Evolutionary conservation across 768 basidiomycete species (phyloP), one percentile per base, ranked within the genome.

Genomic region (Russula griseocarnosa): DNA sequence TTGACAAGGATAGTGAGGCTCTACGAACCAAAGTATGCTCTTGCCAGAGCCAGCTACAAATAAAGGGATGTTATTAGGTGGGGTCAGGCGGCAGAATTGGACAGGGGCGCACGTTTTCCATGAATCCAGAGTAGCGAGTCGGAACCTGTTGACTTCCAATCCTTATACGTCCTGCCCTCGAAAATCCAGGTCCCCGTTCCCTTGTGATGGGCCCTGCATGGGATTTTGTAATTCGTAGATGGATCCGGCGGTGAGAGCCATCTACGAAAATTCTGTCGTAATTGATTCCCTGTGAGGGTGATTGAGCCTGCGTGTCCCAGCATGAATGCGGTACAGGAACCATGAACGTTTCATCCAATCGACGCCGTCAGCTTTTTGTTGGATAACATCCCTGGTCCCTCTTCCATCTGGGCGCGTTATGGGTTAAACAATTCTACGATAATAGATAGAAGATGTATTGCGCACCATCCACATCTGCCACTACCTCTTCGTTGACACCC

Each of bases 241-340:
- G 54, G 60, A n/a, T 61, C 54, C 5, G 60, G 28, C n/a, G 60
- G 60, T 1, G 60, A 61, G 44, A 61, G 53, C 60, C 60, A 61
- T 18, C 34, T 28, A 3, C 24, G 22, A 22, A 61, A 1, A n/a
- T 11, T 3, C 6, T 28, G 11, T 8, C 22, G 42, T 46, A 55
- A 24, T 20, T 30, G 32, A n/a, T 20, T 49, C 13, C 28, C 60
- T 61, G 34, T 8, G 11, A 13, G 11, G 20, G 16, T 20, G 24
- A 5, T 24, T 40, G 20, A 49, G 32, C 8, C 0, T 9, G 30
- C 6, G 30, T 2, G 3, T 2, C 32, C 32, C 32, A 32, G 11
- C 22, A 36, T 18, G 3, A n/a, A 28, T 10, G 16, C 16, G 9
- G 4, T 26, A 26, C 10, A 20, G 2, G 24, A 7, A 18, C n/a